Conservation (phyloP, 73 alveolate genomes). For the Paramecium sexaurelia region DNA sequence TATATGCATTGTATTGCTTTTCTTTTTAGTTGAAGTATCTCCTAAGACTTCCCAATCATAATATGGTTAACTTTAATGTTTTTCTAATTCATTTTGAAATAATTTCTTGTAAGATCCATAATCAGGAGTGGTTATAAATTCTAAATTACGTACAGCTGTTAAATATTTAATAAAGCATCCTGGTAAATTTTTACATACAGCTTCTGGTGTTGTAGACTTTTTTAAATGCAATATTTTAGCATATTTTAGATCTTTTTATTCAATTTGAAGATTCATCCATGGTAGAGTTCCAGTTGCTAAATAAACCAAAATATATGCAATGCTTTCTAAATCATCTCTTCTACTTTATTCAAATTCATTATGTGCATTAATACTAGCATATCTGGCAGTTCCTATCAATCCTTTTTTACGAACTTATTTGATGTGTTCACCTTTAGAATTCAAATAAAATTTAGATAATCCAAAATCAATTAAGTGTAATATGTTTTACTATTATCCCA, state of each 20-base stretch:
- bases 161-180: not conserved
- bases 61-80: not conserved
- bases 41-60: constrained; percentile 42
- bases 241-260: constrained; percentile 65
- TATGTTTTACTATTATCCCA: constrained; percentile 13
- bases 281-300: constrained; percentile 74
- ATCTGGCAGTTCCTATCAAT: constrained; percentile 84
- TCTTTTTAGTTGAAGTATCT: constrained; percentile 23
- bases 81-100: constrained; percentile 21
- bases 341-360: constrained; percentile 78
- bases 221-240: constrained; percentile 48
- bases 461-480: constrained; percentile 69
- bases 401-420: constrained; percentile 74
- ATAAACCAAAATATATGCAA: constrained; percentile 77
- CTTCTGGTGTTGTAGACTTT: not conserved
- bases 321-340: constrained; percentile 86
- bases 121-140: constrained; percentile 42
- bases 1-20: constrained; percentile 4
- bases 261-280: constrained; percentile 71
- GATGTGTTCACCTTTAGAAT: constrained; percentile 76
- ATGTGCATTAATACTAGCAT: constrained; percentile 79
- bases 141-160: not conserved
- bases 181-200: constrained; percentile 1
- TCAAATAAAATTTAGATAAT: constrained; percentile 64
- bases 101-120: constrained; percentile 19